A percentile compares a stretch with the other conserved stretches of the same genome.
phyloP scores from a whole-genome alignment of 2,329 filamentous ascomycete genomes.

The Neonectria neomacrospora region DNA sequence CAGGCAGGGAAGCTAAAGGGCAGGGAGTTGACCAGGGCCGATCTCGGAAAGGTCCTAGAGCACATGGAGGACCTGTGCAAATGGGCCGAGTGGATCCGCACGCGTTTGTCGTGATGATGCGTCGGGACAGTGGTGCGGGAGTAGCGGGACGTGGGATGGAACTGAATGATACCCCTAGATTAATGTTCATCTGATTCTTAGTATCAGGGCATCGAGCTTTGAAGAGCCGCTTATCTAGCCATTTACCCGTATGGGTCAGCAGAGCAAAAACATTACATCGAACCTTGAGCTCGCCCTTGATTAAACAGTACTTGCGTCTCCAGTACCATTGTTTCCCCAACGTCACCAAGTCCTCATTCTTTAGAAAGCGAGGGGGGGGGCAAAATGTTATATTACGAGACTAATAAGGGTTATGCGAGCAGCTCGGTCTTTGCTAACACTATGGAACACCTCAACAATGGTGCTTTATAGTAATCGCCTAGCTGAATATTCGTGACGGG shows the following conservation, averaged over 20 bases:
- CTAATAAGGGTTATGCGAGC: background rate
- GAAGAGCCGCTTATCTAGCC: background rate
- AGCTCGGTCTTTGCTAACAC: background rate
- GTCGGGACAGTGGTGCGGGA: background rate
- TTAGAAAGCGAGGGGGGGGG: background rate
- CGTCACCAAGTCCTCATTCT: background rate
- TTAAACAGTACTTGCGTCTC: background rate
- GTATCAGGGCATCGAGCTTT: background rate
- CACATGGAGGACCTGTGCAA: slow-evolving; percentile 62
- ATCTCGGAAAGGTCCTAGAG: slow-evolving; percentile 60
- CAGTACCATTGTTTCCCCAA: background rate
- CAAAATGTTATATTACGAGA: background rate
- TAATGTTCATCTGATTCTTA: slow-evolving; percentile 5
- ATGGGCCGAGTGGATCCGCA: slow-evolving; percentile 65
- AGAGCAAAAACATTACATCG: background rate
- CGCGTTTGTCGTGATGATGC: slow-evolving; percentile 45
- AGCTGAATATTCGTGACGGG: background rate
- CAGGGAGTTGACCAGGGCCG: slow-evolving; percentile 53
- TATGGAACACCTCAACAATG: background rate
- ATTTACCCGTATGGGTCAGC: background rate
- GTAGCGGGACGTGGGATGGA: slow-evolving; percentile 19
- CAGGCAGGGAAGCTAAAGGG: slow-evolving; percentile 46
- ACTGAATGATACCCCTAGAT: slow-evolving; percentile 43
- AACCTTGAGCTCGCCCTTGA: background rate
- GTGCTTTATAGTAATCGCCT: no score